These are phyloP conservation scores for Ascochyta rabiei DNA, from an alignment of 2,329 filamentous ascomycete species.

Conservation along the genomic window DNA sequence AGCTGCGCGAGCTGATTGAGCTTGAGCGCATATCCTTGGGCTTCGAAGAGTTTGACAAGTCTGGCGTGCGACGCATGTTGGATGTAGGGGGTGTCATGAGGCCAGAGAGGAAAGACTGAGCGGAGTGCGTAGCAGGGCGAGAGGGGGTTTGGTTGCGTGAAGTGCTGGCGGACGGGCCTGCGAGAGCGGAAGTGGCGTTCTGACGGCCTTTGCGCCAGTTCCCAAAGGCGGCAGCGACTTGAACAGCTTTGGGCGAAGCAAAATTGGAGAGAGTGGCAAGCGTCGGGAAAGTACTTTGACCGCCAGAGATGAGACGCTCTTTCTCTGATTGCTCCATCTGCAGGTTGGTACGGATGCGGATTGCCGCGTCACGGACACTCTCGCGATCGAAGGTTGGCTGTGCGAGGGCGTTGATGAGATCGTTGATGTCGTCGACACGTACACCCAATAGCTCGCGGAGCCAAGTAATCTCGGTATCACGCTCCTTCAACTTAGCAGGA, in stretches of 20 bases:
- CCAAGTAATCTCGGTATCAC: constrained; percentile 94
- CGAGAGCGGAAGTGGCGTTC: constrained; percentile 55
- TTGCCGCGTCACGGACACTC: constrained; percentile 85
- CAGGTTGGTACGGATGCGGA: constrained; percentile 89
- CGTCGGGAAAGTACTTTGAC: constrained; percentile 67
- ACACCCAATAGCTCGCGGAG: constrained; percentile 91
- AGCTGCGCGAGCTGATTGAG: constrained; percentile 37
- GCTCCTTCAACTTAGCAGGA: constrained; percentile 82
- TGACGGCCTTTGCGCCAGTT: constrained; percentile 80
- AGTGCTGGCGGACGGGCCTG: constrained; percentile 36
- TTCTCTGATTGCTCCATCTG: constrained; percentile 98
- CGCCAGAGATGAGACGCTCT: constrained; percentile 77
- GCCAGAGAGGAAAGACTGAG: constrained; percentile 73
- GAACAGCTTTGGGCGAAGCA: constrained; percentile 81
- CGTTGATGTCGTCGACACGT: constrained; percentile 86
- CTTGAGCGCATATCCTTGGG: constrained; percentile 34
- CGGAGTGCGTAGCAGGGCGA: constrained; percentile 51
- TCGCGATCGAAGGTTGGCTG: constrained; percentile 77
- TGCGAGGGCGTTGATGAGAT: constrained; percentile 82
- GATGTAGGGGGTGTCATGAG: constrained; percentile 89
- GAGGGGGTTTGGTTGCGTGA: constrained; percentile 44
- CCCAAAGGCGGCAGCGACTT: constrained; percentile 96
- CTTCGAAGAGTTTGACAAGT: constrained; percentile 46
- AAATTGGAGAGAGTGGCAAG: constrained; percentile 78
- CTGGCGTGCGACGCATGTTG: constrained; percentile 67